phyloP scores from a whole-genome alignment of 2,329 filamentous ascomycete genomes.

The Cladosporium sp. region DNA sequence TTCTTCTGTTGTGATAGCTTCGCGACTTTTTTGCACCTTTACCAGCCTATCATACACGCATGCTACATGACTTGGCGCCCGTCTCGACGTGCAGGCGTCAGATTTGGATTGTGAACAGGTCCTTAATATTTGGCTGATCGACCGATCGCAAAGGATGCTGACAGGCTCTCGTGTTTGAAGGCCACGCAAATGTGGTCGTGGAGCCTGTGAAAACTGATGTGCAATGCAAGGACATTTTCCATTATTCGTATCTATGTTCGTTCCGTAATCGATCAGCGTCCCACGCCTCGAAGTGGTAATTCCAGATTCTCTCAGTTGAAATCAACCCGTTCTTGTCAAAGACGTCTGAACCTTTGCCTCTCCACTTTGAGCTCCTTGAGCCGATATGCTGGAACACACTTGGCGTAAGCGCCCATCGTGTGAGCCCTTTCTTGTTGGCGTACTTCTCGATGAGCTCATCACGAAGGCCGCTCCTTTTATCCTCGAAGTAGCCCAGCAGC shows the following conservation, averaged over 20 bases:
- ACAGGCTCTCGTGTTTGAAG: neutral
- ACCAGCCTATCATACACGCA: neutral
- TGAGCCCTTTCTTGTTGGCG: neutral
- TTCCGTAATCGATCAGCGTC: neutral
- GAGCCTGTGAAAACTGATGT: neutral
- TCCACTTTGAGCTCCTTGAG: conserved; percentile 1
- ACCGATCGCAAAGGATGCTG: neutral
- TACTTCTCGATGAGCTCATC: conserved; percentile 3
- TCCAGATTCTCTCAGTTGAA: neutral
- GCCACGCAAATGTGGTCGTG: neutral
- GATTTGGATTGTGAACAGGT: neutral
- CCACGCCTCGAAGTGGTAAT: neutral
- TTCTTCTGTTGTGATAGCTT: neutral
- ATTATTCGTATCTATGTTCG: neutral
- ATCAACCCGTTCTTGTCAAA: conserved; percentile 1
- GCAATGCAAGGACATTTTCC: neutral
- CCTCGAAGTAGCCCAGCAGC: conserved; percentile 1
- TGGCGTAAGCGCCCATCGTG: neutral
- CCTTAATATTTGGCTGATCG: neutral
- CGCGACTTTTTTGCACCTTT: neutral
- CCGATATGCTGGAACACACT: conserved; percentile 9
- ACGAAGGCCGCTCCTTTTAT: neutral
- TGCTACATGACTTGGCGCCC: neutral
- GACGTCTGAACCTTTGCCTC: neutral
- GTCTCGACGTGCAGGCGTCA: neutral